phyloP scores from a whole-genome alignment of 2,329 filamentous ascomycete genomes.

The Verticillium longisporum region DNA sequence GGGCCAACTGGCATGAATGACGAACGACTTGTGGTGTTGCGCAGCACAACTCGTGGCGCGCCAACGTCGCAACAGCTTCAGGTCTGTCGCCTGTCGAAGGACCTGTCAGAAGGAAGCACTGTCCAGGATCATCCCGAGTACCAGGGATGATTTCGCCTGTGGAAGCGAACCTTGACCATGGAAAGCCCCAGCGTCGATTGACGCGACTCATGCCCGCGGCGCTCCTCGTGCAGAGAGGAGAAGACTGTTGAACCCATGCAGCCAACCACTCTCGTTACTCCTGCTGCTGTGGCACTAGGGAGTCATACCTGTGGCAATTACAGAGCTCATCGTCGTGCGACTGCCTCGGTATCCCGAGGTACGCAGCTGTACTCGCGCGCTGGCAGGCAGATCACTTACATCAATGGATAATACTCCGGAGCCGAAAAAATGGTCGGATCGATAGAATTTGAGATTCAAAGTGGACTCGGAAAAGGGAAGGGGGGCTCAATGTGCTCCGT shows the following conservation, averaged over 20 bases:
- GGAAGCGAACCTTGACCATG: too few species aligned
- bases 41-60: neutral
- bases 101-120: too few species aligned
- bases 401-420: neutral
- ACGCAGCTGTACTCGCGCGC: neutral
- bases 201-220: neutral
- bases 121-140: too few species aligned
- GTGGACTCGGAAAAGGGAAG: neutral
- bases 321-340: neutral
- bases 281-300: neutral
- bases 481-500: neutral
- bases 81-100: too few species aligned
- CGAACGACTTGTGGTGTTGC: too few species aligned
- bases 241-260: conserved; percentile 16
- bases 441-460: neutral
- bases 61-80: too few species aligned
- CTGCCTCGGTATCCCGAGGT: neutral
- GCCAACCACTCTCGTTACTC: conserved; percentile 11
- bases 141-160: neutral
- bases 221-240: neutral
- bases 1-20: neutral
- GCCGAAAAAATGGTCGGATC: neutral
- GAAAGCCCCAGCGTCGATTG: neutral
- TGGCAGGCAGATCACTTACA: neutral
- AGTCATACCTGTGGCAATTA: neutral